Evolutionary conservation across 192 early-diverging fungal species (phyloP).

Genomic region (Haplosporangium gracile): DNA sequence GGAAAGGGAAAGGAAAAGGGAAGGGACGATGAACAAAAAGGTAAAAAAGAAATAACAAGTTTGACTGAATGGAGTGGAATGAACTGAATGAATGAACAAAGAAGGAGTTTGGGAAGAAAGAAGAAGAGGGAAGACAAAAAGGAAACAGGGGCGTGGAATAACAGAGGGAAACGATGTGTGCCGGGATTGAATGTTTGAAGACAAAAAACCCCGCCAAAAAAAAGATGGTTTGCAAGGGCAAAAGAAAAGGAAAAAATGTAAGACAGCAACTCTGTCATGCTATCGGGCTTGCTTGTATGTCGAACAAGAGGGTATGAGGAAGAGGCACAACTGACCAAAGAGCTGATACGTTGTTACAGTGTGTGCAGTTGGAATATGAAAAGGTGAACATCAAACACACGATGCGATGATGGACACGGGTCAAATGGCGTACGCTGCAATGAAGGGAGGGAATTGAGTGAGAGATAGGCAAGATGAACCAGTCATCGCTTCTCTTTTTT

Average conservation of each 20-base stretch:
- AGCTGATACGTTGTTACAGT: not conserved
- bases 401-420: not conserved
- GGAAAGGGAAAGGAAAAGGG: not conserved
- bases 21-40: not conserved
- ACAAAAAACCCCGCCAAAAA: constrained; percentile 1
- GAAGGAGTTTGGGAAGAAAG: not conserved
- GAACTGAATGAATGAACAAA: not conserved
- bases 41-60: not conserved
- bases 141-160: not conserved
- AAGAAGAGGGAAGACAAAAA: not conserved
- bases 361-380: too few species aligned
- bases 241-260: too few species aligned
- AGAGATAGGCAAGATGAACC: not conserved
- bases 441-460: not conserved
- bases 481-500: not conserved
- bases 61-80: not conserved
- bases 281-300: too few species aligned
- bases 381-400: not conserved
- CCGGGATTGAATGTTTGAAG: not conserved
- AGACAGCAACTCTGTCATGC: too few species aligned
- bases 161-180: not conserved
- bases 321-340: too few species aligned
- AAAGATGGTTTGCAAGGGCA: not conserved
- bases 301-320: too few species aligned
- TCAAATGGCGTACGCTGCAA: not conserved